Percentiles rank a stretch among this genome's conserved stretches.
Evolutionary conservation across 2,329 filamentous ascomycete genomes (phyloP).

Genomic region (Fusarium goolgardi): DNA sequence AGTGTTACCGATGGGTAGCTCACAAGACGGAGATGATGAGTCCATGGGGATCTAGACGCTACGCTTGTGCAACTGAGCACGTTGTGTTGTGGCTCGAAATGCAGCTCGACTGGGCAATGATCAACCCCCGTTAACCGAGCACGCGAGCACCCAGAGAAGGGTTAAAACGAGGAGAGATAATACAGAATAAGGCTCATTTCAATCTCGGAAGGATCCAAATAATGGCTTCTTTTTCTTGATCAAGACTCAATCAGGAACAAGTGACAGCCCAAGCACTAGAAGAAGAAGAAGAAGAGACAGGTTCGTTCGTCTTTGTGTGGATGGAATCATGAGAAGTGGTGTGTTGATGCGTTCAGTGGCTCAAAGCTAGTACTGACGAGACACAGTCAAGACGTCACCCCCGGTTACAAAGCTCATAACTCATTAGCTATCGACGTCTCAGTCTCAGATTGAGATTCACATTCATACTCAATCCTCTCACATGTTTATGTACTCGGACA

Average conservation of each 20-base stretch:
- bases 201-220: neutral
- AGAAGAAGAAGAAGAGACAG: slow-evolving; percentile 1
- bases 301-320: neutral
- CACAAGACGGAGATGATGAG: slow-evolving; percentile 26
- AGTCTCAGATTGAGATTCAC: neutral
- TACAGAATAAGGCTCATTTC: slow-evolving; percentile 2
- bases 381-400: slow-evolving; percentile 40
- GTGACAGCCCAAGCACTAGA: neutral
- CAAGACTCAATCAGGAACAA: neutral
- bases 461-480: slow-evolving; percentile 1
- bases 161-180: slow-evolving; percentile 14
- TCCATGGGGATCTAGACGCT: slow-evolving; percentile 33
- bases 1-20: slow-evolving; percentile 31
- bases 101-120: slow-evolving; percentile 32
- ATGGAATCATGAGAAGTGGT: slow-evolving; percentile 9
- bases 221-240: neutral
- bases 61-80: slow-evolving; percentile 38
- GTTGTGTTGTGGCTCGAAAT: slow-evolving; percentile 32
- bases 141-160: slow-evolving; percentile 9
- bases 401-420: slow-evolving; percentile 22
- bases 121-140: slow-evolving; percentile 23
- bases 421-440: slow-evolving; percentile 27
- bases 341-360: slow-evolving; percentile 44
- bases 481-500: slow-evolving; percentile 31
- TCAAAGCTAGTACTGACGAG: slow-evolving; percentile 38